Evolutionary conservation across 2,329 filamentous ascomycete species (phyloP), one percentile per base, ranked within the genome.

Genomic region (Tolypocladium capitatum): DNA sequence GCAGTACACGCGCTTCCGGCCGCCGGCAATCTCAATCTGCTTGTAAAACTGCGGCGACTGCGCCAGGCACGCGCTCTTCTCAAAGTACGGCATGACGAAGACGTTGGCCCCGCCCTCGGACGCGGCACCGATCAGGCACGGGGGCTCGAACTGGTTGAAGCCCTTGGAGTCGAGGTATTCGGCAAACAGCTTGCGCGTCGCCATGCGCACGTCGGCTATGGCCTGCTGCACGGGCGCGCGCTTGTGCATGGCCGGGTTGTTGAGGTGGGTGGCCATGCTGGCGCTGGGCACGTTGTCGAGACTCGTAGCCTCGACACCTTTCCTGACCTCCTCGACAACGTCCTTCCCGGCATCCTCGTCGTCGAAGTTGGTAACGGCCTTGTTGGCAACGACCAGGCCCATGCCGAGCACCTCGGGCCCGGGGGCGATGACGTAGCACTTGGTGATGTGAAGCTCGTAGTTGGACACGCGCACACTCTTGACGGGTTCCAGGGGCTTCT

Each of bases 21-120:
- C 82, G 50, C 84, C 83, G 2, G 85, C 84, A 64, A 94, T 89
- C 62, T 90, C 81, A 66, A 86, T 81, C 62, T 94, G 86, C 73
- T 94, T 92, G 69, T 91, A 90, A 57, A 92, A 84, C 61, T 92
- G 86, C 6, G 86, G 87, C 6, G 80, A 84, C 63, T 90, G 86
- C 6, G 86, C 86, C 20, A 92, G 73, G 63, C 73, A 92, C 1
- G 88, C 91, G 54, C 84, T 79, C 60, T 84, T 80, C 55, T 84
- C 86, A 65, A 97, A 97, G 69, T 97, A 97, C 40, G 83, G 82
- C 56, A 97, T 73, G 57, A 83, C 76, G 66, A 98, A 97, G 36
- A 97, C 91, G 62, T 91, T 94, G 56, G 82, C 82, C 54, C 92
- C 92, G 58, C 92, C 91, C 69, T 98, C 92, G 4, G 88, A 92